Evolutionary conservation across 768 basidiomycete species (phyloP), one percentile per base, ranked within the genome.

Genomic region (Macrolepiota albuminosa): DNA sequence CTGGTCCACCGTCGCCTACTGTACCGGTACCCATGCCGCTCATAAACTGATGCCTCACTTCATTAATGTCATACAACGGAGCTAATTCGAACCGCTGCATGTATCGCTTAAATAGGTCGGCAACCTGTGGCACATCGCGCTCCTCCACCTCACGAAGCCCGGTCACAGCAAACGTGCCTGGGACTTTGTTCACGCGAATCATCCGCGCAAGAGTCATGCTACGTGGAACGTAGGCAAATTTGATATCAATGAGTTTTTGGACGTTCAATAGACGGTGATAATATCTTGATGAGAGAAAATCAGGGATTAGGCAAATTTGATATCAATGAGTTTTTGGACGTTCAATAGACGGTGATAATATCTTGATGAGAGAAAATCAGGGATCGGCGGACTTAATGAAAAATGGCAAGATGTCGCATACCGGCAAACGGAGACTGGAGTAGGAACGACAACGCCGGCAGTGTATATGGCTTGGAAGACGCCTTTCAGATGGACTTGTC

Each of bases 391-490:
- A 13, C 33, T 43, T 6, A 46, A 43, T 40, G 31, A 53, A 16
- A 46, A 39, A 9, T 31, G 16, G 24, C 5, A 24, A 57, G 18
- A 13, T 46, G 31, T n/a, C 10, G 72, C 84, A 57, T 68, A 89
- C 88, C 85, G 80, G 72, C 91, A 95, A 11, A 88, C 87, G 4
- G 93, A 84, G 21, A 98, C 84, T 0, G 97, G 97, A 0, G 97
- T 98, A 9, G 97, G 97, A 11, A 99, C 78, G 46, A 97, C 86
- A 29, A 94, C 85, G 2, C 97, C 97, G 18, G 86, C 95, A 0
- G 97, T 99, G 72, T 98, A 98, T 54, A 99, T 90, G 8, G 97
- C 97, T 72, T 99, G 97, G 78, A 97, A 98, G 55, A 97, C 80
- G 36, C 92, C 92, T 63, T 85, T 82, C 40, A 98, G 80, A 71